Evolutionary conservation across 2,329 filamentous ascomycete species (phyloP), one percentile per base, ranked within the genome.

Genomic region (Metarhizium humberi): DNA sequence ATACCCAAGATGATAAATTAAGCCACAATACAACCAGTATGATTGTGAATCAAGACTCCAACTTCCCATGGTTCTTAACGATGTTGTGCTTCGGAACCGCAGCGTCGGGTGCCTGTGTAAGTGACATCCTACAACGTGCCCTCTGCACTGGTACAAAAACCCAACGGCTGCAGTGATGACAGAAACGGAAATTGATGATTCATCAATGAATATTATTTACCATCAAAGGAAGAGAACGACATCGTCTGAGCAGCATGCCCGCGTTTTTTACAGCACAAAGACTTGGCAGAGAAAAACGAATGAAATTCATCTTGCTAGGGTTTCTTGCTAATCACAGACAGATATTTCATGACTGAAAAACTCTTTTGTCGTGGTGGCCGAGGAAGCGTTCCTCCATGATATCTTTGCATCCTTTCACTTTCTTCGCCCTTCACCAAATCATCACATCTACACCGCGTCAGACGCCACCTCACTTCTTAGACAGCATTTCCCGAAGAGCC

Each of bases 401-500:
- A 30, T 16, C 20, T 48, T 48, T 11, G 20, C 4, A 6, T 48
- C 10, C 6, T 48, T 48, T 48, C 25, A 30, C 6, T 16, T 16
- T 48, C 45, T 14, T 30, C 20, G 14, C 45, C 20, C 4, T 46
- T 46, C 43, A 25, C 38, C n/a, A 34, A 18, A 25, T 25, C 25
- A 25, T 25, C 25, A 25, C 25, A 25, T 4, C 25, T 25, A 4
- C 25, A 25, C 25, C 7, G 32, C 32, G 32, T 34, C 32, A 3
- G 7, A 6, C 10, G 32, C 20, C 43, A 2, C 42, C 30, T 53
- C 36, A 71, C 56, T 66, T 70, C 18, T 56, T 62, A 4, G 54
- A 59, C 57, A 78, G 63, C 69, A 82, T 73, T 58, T 76, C 78
- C 62, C 78, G 75, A 56, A 88, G 69, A 11, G 84, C 79, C 56